Conservation (phyloP, 306 rosid species). For the Vicia villosa region DNA sequence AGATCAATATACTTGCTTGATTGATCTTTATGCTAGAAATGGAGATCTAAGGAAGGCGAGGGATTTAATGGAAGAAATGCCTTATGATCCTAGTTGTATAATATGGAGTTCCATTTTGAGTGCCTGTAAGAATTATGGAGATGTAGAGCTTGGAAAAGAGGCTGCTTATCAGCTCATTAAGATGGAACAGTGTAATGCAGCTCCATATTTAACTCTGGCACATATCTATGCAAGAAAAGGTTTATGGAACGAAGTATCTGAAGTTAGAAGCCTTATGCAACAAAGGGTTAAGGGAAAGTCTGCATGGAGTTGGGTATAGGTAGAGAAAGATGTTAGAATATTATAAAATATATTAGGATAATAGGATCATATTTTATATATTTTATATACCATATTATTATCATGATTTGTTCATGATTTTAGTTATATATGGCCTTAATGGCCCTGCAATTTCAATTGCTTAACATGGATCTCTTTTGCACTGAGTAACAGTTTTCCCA, state of each 20-base stretch:
- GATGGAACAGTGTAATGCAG: constrained; percentile 57
- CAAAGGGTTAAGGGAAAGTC: constrained; percentile 41
- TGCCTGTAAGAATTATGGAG: constrained; percentile 59
- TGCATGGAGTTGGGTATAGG: constrained; percentile 51
- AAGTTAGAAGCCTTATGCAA: constrained; percentile 54
- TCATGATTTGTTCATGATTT: neutral
- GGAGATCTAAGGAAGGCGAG: constrained; percentile 58
- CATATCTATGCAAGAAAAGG: constrained; percentile 63
- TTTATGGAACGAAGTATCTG: constrained; percentile 56
- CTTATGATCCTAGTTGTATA: constrained; percentile 57
- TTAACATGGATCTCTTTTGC: too few relatives aligned
- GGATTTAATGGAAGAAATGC: constrained; percentile 63
- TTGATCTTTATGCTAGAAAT: constrained; percentile 69
- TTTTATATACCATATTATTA: too few relatives aligned
- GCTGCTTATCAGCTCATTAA: constrained; percentile 55
- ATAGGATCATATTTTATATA: too few relatives aligned
- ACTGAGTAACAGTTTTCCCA: too few relatives aligned
- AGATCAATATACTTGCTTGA: constrained; percentile 70
- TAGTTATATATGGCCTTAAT: neutral
- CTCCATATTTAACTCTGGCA: constrained; percentile 57
- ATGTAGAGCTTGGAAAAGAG: constrained; percentile 60
- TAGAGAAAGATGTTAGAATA: too few relatives aligned
- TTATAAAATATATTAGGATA: too few relatives aligned
- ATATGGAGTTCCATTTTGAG: constrained; percentile 64
- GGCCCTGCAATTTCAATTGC: neutral